Evolutionary conservation across 176 grass and related monocot genomes (phyloP), one percentile per base, ranked within the genome.

Genomic region (Metroxylon sagu): DNA sequence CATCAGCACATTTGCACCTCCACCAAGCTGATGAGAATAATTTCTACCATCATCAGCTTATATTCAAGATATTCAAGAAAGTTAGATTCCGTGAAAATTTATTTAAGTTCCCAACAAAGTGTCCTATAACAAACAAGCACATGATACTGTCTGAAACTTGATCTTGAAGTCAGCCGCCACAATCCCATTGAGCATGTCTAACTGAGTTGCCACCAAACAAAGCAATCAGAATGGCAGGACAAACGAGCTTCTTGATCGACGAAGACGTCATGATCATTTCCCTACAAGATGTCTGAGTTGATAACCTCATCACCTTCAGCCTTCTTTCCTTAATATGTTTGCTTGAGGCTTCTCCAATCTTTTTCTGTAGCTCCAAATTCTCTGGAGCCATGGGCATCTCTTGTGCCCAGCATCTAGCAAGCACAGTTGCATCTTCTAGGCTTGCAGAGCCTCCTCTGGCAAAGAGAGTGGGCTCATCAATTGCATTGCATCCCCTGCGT

Each of bases 401-500:
- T 1, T 67, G 56, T 8, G 68, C 30, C n/a, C n/a, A n/a, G n/a
- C n/a, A n/a, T n/a, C n/a, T n/a, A n/a, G n/a, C 67, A 25, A 83
- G 53, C 7, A 85, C 82, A 6, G 85, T 0, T 0, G 63, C 68
- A 21, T 85, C 75, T 53, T 90, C 82, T 0, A 85, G 50, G 4
- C 63, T 49, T 1, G 72, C 21, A 0, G 67, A 62, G 16, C 82
- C 87, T 1, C 87, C 87, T 68, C n/a, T 90, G 78, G 59, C 82
- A 67, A 3, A 82, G 59, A n/a, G 71, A 74, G 82, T 14, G 71
- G 64, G 0, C 82, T 75, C 75, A 80, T 82, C 25, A 25, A 67
- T 27, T 90, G 87, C 78, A 85, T 79, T 2, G 87, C 75, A 54
- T 86, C 82, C 2, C 87, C 78, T 4, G 79, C 82, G 6, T 85